Conservation (phyloP, 495 filamentous ascomycete species). For the Extremus antarcticus region DNA sequence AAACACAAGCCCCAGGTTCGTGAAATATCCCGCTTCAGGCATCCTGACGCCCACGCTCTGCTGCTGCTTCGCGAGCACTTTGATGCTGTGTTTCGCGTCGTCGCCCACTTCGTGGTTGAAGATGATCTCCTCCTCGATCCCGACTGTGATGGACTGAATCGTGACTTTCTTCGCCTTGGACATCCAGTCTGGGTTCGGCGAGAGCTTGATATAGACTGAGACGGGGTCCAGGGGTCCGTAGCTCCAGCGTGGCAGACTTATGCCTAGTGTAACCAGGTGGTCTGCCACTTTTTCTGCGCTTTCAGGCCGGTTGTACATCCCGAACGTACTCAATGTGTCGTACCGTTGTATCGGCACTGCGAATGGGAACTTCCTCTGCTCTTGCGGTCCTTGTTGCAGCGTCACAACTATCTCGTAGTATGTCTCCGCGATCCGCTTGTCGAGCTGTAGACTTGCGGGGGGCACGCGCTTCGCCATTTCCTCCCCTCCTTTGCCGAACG, state of each 20-base stretch:
- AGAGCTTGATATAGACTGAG: slow-evolving; percentile 84
- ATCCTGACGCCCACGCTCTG: slow-evolving; percentile 71
- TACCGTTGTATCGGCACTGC: slow-evolving; percentile 86
- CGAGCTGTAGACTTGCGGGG: slow-evolving; percentile 81
- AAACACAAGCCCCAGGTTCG: slow-evolving; percentile 82
- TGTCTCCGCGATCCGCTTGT: slow-evolving; percentile 86
- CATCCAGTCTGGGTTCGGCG: slow-evolving; percentile 85
- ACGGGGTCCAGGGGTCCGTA: slow-evolving; percentile 94
- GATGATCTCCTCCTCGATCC: slow-evolving; percentile 92
- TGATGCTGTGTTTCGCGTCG: slow-evolving; percentile 71
- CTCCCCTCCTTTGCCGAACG: slow-evolving; percentile 79
- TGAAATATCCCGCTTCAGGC: slow-evolving; percentile 79
- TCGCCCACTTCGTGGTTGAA: slow-evolving; percentile 99
- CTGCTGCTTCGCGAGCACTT: slow-evolving; percentile 71
- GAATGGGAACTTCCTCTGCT: slow-evolving; percentile 82
- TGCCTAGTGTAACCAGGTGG: slow-evolving; percentile 82
- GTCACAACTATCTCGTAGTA: slow-evolving; percentile 94
- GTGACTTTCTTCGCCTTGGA: slow-evolving; percentile 83
- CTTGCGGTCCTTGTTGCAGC: slow-evolving; percentile 77
- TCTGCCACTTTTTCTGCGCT: slow-evolving; percentile 73
- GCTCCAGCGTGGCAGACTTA: slow-evolving; percentile 87
- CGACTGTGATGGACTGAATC: slow-evolving; percentile 85
- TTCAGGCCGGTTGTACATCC: slow-evolving; percentile 97
- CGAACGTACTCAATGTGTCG: slow-evolving; percentile 94
- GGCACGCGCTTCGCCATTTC: slow-evolving; percentile 82